Base-by-base conservation (phyloP, 495 filamentous ascomycete species). In the Tuber borchii region DNA sequence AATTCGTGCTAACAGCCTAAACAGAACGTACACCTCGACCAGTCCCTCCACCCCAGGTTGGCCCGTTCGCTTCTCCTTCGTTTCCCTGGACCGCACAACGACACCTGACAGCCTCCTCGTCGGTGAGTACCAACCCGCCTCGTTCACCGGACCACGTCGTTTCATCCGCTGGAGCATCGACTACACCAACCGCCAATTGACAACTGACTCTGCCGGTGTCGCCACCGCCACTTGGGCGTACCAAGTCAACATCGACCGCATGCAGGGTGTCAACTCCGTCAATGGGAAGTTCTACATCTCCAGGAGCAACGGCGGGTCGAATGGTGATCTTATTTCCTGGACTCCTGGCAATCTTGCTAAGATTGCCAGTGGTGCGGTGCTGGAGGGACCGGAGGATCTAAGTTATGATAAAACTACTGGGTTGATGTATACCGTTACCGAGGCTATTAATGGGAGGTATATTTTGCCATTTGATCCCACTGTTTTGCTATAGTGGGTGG, bases 51-150 rank as follows among this genome's bases (percentile, higher is more conserved):
- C 73, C 37, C 56, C 56, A 3, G 74, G 79, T 4, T 40, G 39
- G 39, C 39, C 39, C 39, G 22, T 80, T 8, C 74, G 77, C n/a
- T 80, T 76, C 78, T 81, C 79, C n/a, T 80, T 73, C 43, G 73
- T 81, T 69, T 73, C 74, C 19, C 69, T 81, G 12, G 79, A 81
- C 72, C 79, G 79, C 37, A 81, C 79, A 42, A 77, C 79, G 10
- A 80, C 74, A 14, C 78, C 79, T 1, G 78, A 79, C 75, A 76
- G 73, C 34, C 56, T 81, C 31, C 26, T 81, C 26, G 73, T 81
- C 34, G 79, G 77, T 45, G 79, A 81, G 69, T 81, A 81, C 69
- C 69, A 79, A 43, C 40, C 70, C 40, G 77, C 71, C 14, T 73
- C 78, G 1, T 14, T 16, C 56, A n/a, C 74, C 8, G 77, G 71